Evolutionary conservation across 1,284 basidiomycete species (phyloP).

Genomic region (Gomphus sp.): DNA sequence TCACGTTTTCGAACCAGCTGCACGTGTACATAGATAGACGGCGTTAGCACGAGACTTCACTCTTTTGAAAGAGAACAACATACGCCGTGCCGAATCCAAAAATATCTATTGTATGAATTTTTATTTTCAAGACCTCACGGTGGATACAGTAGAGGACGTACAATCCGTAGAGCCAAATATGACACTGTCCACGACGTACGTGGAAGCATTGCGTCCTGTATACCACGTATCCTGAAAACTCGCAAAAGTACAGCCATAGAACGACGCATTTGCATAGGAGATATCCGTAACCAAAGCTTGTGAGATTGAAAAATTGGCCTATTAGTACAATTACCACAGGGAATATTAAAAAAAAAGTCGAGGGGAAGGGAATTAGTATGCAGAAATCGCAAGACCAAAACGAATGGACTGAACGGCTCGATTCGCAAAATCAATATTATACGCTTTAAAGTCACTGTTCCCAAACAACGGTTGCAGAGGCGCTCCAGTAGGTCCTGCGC

Average conservation of each 20-base stretch:
- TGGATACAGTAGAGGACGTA: slow-evolving; percentile 20
- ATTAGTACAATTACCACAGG: neutral
- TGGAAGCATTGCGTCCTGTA: slow-evolving; percentile 48
- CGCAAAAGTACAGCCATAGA: slow-evolving; percentile 55
- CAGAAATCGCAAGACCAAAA: neutral
- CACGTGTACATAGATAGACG: neutral
- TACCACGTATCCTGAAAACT: slow-evolving; percentile 65
- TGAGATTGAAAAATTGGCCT: slow-evolving; percentile 50
- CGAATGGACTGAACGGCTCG: slow-evolving; percentile 36
- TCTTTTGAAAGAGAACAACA: slow-evolving; percentile 14
- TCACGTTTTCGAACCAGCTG: slow-evolving; percentile 53
- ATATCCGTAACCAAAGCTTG: slow-evolving; percentile 53
- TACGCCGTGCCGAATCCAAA: slow-evolving; percentile 52
- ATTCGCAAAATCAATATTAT: slow-evolving; percentile 62
- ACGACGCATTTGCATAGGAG: slow-evolving; percentile 54
- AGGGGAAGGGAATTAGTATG: neutral
- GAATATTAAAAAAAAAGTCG: neutral
- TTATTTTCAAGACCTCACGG: neutral
- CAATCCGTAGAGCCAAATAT: slow-evolving; percentile 59
- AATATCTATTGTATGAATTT: slow-evolving; percentile 29
- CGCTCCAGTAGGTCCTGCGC: slow-evolving; percentile 45
- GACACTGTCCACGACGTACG: slow-evolving; percentile 52
- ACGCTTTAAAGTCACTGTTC: slow-evolving; percentile 49
- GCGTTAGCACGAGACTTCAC: neutral
- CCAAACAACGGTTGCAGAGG: slow-evolving; percentile 48